phyloP scores from a whole-genome alignment of 2,329 filamentous ascomycete species.

The Verticillium longisporum region DNA sequence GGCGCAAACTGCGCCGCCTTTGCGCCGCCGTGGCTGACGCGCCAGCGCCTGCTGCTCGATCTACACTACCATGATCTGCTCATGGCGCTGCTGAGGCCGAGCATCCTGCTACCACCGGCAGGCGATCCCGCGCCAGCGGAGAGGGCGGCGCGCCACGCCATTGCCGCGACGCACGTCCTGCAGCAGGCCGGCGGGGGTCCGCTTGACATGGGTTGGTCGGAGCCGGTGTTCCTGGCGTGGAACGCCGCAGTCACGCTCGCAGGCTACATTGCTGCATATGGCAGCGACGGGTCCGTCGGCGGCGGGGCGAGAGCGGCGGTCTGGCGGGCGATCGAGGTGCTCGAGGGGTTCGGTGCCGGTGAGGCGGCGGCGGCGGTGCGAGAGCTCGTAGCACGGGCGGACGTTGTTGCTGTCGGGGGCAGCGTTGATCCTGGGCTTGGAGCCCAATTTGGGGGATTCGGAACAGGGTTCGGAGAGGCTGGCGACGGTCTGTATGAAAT shows the following conservation, averaged over 20 bases:
- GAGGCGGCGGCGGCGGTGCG: background rate
- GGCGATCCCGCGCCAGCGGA: background rate
- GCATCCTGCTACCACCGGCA: background rate
- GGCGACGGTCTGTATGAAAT: background rate
- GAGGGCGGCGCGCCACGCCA: background rate
- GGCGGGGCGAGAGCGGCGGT: background rate
- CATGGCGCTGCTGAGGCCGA: background rate
- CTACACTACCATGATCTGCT: conserved; percentile 31
- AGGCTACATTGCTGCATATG: background rate
- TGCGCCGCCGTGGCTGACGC: conserved; percentile 33
- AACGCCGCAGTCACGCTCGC: background rate
- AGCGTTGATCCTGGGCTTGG: background rate
- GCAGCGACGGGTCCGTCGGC: background rate
- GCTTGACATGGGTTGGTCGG: background rate
- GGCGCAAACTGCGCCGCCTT: conserved; percentile 11
- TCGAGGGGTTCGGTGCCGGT: background rate
- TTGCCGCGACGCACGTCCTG: background rate
- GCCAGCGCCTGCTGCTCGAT: conserved; percentile 32
- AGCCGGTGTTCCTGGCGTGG: background rate
- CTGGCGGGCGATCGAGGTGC: background rate
- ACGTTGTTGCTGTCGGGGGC: background rate
- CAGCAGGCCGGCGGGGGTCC: background rate
- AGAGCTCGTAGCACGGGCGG: background rate
- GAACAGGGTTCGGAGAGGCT: background rate
- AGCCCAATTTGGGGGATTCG: background rate